A percentile compares a stretch with the other conserved stretches of the same genome.
These are phyloP conservation scores for Wickerhamiella azyma DNA, from an alignment of 805 yeast genomes.

Conservation along the genomic window DNA sequence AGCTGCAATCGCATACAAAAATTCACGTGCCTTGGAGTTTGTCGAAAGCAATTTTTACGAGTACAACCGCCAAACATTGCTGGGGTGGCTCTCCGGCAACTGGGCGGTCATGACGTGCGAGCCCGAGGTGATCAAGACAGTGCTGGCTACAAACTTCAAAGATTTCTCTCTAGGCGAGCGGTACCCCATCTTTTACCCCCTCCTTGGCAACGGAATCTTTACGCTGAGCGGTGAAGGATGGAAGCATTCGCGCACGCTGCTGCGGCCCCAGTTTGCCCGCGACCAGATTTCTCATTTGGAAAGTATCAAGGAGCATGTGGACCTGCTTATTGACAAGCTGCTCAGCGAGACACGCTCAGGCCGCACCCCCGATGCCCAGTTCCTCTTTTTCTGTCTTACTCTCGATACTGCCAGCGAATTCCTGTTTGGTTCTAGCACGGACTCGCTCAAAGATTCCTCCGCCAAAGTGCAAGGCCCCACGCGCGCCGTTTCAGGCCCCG, in stretches of 20 bases:
- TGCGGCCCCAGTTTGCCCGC: slow-evolving; percentile 23
- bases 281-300: slow-evolving; percentile 19
- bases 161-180: slow-evolving; percentile 22
- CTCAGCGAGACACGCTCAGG: slow-evolving; percentile 2
- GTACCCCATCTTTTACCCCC: slow-evolving; percentile 14
- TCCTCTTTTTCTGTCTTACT: slow-evolving; percentile 16
- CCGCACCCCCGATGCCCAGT: slow-evolving; percentile 18
- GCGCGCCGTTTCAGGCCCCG: slow-evolving; percentile 16
- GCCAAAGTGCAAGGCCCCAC: slow-evolving; percentile 15
- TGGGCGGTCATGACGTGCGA: slow-evolving; percentile 18
- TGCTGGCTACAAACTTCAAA: slow-evolving; percentile 20
- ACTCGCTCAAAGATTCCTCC: slow-evolving; percentile 15
- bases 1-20: slow-evolving; percentile 2
- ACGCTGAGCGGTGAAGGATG: slow-evolving; percentile 23
- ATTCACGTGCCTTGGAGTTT: slow-evolving; percentile 10
- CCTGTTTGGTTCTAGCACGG: slow-evolving; percentile 20
- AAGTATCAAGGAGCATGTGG: slow-evolving; percentile 18
- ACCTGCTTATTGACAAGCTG: slow-evolving; percentile 15
- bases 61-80: slow-evolving; percentile 8
- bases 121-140: slow-evolving; percentile 21
- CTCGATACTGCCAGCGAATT: slow-evolving; percentile 23
- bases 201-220: slow-evolving; percentile 23
- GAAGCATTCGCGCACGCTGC: slow-evolving; percentile 23
- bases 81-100: slow-evolving; percentile 11
- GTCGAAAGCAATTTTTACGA: slow-evolving; percentile 6